Evolutionary conservation across 2,329 filamentous ascomycete species (phyloP), one percentile per base, ranked within the genome.

Genomic region (Cryphonectria radicalis): DNA sequence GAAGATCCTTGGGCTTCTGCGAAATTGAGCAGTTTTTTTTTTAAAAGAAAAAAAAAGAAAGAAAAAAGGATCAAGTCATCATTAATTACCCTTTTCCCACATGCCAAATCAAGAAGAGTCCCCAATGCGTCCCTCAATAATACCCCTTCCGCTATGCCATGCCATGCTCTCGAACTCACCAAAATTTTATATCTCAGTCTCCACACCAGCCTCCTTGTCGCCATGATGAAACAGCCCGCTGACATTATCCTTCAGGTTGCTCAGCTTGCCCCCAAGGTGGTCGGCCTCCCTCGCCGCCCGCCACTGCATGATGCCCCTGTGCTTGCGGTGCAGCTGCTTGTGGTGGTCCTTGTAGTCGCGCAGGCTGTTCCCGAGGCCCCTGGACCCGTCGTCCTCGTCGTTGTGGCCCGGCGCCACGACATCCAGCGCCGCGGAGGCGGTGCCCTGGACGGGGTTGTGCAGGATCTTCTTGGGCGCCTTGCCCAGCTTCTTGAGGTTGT

Each of bases 241-340:
- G 1, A 89, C 84, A 69, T 89, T 88, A 55, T 89, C 87, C 76
- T 89, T 88, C 71, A 91, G 84, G 79, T 86, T 87, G 46, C 81
- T 82, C 13, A 85, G 74, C 76, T 90, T 87, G 71, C 80, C 68
- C 80, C 89, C 78, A 83, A 83, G 28, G 84, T 86, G 81, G 75
- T 86, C 84, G 72, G 83, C 80, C 86, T 76, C 86, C 79, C 83
- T 82, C n/a, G 82, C 82, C 19, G 82, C 83, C n/a, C 84, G 82
- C 89, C 91, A 94, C 80, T 94, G 92, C 92, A 94, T 94, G 57
- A 92, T 77, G 0, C 92, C 92, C 32, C 90, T 82, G 76, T 94
- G 90, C 77, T 88, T 86, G 65, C 90, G 82, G 78, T 93, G 90
- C 74, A 92, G 80, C 72, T 87, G 84, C 79, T 86, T 88, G 74